phyloP scores from a whole-genome alignment of 2,329 filamentous ascomycete genomes.

The Fusarium multiceps region DNA sequence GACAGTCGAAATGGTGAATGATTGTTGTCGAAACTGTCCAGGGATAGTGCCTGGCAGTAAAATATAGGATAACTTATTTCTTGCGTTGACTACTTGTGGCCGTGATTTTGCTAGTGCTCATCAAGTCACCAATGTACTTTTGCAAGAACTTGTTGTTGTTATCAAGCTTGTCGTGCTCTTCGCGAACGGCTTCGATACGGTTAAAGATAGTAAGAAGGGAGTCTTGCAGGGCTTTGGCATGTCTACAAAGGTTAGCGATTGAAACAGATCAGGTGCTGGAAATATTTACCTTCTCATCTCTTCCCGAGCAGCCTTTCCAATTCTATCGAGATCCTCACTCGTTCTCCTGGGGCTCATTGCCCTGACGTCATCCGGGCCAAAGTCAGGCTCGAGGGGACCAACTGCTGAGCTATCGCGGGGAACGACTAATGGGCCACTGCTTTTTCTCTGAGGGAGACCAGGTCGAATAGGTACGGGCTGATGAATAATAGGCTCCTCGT shows the following conservation, averaged over 20 bases:
- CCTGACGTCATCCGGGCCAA: conserved; percentile 87
- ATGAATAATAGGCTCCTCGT: conserved; percentile 55
- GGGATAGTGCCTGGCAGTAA: background rate
- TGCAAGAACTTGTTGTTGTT: conserved; percentile 97
- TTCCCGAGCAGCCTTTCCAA: conserved; percentile 83
- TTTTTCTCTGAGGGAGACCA: conserved; percentile 77
- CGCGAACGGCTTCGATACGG: conserved; percentile 92
- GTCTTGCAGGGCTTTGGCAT: conserved; percentile 88
- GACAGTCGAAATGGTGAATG: conserved; percentile 16
- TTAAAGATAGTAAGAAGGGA: conserved; percentile 91
- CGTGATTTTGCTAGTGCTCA: conserved; percentile 83
- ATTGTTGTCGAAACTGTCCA: background rate
- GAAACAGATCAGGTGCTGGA: background rate
- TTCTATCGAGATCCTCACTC: conserved; percentile 87
- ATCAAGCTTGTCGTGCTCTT: conserved; percentile 96
- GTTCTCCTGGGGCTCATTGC: conserved; percentile 95
- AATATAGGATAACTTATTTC: conserved; percentile 56
- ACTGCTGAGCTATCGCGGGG: conserved; percentile 79
- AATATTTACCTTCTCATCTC: conserved; percentile 66
- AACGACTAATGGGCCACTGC: conserved; percentile 85
- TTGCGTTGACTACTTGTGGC: conserved; percentile 64
- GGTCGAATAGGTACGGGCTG: conserved; percentile 70
- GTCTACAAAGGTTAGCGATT: conserved; percentile 62
- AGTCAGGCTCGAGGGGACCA: conserved; percentile 77
- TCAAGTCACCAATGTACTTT: conserved; percentile 97